A percentile compares a stretch with the other conserved stretches of the same genome.
Evolutionary conservation across 345 rosid genomes (phyloP).

Genomic region (Clausena lansium): DNA sequence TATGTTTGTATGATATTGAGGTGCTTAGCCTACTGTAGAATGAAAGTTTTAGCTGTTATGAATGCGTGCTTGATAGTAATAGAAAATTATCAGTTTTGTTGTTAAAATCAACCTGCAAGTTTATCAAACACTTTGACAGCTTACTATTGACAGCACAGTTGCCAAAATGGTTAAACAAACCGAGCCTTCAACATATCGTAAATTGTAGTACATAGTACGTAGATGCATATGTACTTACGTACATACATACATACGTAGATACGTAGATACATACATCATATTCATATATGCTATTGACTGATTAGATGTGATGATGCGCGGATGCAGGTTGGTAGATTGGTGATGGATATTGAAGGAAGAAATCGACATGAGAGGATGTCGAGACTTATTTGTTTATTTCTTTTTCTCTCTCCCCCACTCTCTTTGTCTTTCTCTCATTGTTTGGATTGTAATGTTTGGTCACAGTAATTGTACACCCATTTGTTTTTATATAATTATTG

Average conservation of each 20-base stretch:
- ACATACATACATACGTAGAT: neutral
- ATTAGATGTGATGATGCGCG: neutral
- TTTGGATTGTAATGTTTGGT: conserved; percentile 6
- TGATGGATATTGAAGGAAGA: conserved; percentile 18
- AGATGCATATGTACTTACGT: neutral
- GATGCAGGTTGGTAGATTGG: neutral
- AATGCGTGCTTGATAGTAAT: no score
- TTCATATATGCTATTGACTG: neutral
- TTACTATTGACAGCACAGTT: no score
- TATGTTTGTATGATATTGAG: no score
- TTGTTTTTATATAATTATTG: conserved; percentile 14
- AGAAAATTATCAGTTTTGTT: no score
- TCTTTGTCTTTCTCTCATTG: neutral
- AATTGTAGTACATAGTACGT: neutral
- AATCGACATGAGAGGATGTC: conserved; percentile 65
- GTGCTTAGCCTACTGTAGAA: no score
- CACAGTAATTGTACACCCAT: conserved; percentile 25
- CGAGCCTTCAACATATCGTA: no score
- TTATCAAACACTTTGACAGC: no score
- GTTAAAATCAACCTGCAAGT: no score
- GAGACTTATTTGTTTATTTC: conserved; percentile 7
- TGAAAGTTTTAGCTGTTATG: no score
- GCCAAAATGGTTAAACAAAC: no score
- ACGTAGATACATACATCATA: no score
- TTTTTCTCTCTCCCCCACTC: neutral